A percentile compares a stretch with the other conserved stretches of the same genome.
Evolutionary conservation across 768 basidiomycete genomes (phyloP).

Genomic region (Termitomyces sp.): DNA sequence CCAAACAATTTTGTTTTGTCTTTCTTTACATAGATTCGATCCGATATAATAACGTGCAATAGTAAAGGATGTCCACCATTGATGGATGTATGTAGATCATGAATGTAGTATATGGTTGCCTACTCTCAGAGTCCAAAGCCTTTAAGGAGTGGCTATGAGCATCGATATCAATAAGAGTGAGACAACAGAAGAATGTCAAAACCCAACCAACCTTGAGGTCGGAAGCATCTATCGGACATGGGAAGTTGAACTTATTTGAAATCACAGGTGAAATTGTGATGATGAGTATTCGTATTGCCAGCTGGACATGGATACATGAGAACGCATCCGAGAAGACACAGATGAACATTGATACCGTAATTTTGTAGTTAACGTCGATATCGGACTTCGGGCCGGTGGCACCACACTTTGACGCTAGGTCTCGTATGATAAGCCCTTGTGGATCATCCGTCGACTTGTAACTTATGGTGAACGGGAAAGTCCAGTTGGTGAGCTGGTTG

Average conservation of each 20-base stretch:
- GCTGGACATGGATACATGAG: constrained; percentile 26
- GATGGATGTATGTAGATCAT: background rate
- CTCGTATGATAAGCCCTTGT: constrained; percentile 43
- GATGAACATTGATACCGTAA: constrained; percentile 42
- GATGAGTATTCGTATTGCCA: constrained; percentile 59
- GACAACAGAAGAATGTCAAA: background rate
- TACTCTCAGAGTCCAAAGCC: constrained; percentile 6
- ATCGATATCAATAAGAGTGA: background rate
- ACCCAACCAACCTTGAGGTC: constrained; percentile 22
- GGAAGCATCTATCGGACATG: constrained; percentile 48
- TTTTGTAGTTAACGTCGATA: constrained; percentile 58
- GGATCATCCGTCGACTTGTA: constrained; percentile 57
- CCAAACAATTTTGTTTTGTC: background rate
- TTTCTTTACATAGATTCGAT: background rate
- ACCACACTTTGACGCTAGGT: constrained; percentile 62
- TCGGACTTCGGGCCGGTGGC: constrained; percentile 36
- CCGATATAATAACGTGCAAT: background rate
- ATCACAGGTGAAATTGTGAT: constrained; percentile 64
- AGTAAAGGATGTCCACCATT: background rate
- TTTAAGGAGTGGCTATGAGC: constrained; percentile 9
- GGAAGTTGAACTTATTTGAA: constrained; percentile 52
- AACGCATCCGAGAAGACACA: background rate
- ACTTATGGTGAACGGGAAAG: constrained; percentile 66
- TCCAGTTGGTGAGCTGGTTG: constrained; percentile 55
- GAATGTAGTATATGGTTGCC: background rate